Evolutionary conservation across 202 grass and related monocot species (phyloP).

Genomic region (Thinopyrum obtusiflorum): DNA sequence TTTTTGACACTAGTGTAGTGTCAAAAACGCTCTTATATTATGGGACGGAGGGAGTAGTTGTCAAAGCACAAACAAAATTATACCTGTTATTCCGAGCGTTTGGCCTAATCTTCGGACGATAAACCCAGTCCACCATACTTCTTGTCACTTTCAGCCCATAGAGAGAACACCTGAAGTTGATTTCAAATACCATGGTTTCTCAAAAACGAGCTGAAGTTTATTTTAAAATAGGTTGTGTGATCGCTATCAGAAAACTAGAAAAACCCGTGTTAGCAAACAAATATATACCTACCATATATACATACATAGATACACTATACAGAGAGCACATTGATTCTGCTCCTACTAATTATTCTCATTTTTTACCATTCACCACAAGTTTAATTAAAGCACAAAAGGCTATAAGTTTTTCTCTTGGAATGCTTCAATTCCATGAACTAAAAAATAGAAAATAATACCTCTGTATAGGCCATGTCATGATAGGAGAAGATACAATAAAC

Average conservation of each 20-base stretch:
- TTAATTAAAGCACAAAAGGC: background rate
- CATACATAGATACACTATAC: background rate
- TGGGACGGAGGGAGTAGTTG: too few relatives aligned
- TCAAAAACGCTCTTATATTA: too few relatives aligned
- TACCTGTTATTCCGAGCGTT: conserved; percentile 64
- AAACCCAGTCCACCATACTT: conserved; percentile 76
- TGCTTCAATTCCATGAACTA: background rate
- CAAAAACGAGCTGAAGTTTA: conserved; percentile 29
- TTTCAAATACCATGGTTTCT: too few relatives aligned
- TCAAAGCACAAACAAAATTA: too few relatives aligned
- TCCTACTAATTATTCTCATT: background rate
- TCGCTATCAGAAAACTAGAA: background rate
- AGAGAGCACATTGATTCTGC: background rate
- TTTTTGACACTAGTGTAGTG: too few relatives aligned
- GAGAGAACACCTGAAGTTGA: conserved; percentile 54
- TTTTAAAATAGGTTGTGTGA: background rate
- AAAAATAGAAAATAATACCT: conserved; percentile 42
- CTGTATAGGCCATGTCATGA: conserved; percentile 79
- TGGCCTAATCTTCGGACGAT: conserved; percentile 61
- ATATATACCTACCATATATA: too few relatives aligned
- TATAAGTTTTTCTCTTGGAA: background rate
- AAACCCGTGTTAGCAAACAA: too few relatives aligned
- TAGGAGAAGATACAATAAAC: conserved; percentile 73
- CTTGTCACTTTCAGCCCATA: conserved; percentile 82
- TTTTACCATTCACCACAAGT: background rate